phyloP scores from a whole-genome alignment of 805 yeast genomes.

The Barnettozyma sp. region DNA sequence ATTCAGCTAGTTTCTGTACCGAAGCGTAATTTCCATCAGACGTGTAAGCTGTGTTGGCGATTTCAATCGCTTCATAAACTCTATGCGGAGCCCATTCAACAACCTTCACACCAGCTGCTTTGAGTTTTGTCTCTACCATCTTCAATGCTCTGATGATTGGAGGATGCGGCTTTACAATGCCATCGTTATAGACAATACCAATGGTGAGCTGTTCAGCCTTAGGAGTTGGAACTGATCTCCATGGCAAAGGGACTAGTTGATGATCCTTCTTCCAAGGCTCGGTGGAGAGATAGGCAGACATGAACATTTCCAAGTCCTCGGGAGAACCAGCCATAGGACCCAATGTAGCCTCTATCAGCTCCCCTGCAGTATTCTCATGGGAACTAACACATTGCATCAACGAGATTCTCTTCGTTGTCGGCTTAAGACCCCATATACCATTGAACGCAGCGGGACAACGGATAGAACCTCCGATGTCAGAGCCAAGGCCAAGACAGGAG shows the following conservation, averaged over 20 bases:
- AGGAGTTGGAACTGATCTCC: slow-evolving; percentile 31
- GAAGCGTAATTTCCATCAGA: slow-evolving; percentile 65
- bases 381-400: slow-evolving; percentile 17
- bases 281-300: slow-evolving; percentile 43
- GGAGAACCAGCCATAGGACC: slow-evolving; percentile 64
- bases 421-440: slow-evolving; percentile 58
- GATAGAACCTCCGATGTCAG: slow-evolving; percentile 69
- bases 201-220: slow-evolving; percentile 43
- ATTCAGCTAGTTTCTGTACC: slow-evolving; percentile 40
- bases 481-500: slow-evolving; percentile 57
- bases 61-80: slow-evolving; percentile 50
- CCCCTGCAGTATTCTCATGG: slow-evolving; percentile 27
- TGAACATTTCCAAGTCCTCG: slow-evolving; percentile 63
- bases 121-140: slow-evolving; percentile 45
- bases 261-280: slow-evolving; percentile 54
- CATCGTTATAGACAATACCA: slow-evolving; percentile 60
- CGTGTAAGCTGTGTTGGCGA: slow-evolving; percentile 47
- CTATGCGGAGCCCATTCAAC: slow-evolving; percentile 52
- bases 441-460: slow-evolving; percentile 62
- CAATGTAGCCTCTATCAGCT: slow-evolving; percentile 54
- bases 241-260: slow-evolving; percentile 30
- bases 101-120: slow-evolving; percentile 51
- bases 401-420: slow-evolving; percentile 49
- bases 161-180: slow-evolving; percentile 59
- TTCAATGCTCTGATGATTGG: slow-evolving; percentile 54